Base-by-base conservation (phyloP, 371 early-diverging fungal species). In the Mycotypha africana region DNA sequence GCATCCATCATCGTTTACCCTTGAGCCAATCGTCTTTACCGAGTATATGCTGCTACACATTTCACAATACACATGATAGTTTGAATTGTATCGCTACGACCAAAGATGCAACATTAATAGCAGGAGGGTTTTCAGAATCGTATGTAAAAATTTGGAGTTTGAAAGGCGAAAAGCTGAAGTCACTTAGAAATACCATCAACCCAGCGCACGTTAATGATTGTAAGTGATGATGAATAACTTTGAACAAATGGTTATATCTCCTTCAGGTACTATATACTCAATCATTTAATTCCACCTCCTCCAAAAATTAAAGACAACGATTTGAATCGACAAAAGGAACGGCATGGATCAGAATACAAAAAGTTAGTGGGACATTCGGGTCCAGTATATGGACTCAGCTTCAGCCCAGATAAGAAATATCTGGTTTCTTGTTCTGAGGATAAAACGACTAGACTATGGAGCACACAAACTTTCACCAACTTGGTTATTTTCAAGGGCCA, bases 381-480 rank as follows among this genome's bases (percentile, higher is more conserved):
- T 1, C 92, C 99, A 0, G 95, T 99, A 0, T 99, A 88, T 69
- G 94, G 89, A 0, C 51, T 91, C 4, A 89, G 89, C 48, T 93
- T 99, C 52, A 93, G 90, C 67, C 82, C 70, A 3, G 94, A 95
- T 52, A 89, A 88, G 45, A 82, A 85, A 45, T 95, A 88, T 55
- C 66, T 99, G 23, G 58, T 99, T 14, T 91, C 97, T 8, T 85
- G 90, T 47, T 97, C 98, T 6, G 94, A 95, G 64, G 99, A 99
- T 61, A 82, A 86, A 52, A 97, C 99, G 21, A 91, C 91, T 4
- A 87, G 99, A 19, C 69, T 99, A 34, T 99, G 99, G 99, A 92
- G 89, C 60, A 75, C 93, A 33, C 93, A 92, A 39, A 90, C 97
- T 1, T 85, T 79, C 49, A 78, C 89, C 22, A 93, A 93, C 53